Base-by-base conservation (phyloP, 163 green algal genomes). In the Prototheca cutis region DNA sequence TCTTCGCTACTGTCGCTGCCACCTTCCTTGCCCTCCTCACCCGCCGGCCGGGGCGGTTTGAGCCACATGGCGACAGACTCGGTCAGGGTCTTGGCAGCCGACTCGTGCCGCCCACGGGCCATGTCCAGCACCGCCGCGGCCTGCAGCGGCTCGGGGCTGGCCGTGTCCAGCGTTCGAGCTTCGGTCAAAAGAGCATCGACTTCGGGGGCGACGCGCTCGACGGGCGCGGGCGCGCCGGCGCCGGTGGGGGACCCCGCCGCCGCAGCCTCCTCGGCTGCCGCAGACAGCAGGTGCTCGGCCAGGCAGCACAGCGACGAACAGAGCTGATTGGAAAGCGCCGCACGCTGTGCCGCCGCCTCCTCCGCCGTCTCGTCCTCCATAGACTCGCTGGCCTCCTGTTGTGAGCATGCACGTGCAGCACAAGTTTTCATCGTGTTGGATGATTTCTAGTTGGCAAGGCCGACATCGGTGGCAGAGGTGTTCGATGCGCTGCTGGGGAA, bases 41-140 rank as follows among this genome's bases (percentile, higher is more conserved):
- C 48, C 25, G 53, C 47, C n/a, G n/a, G 6, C 52, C 3, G n/a
- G 63, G 61, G 18, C 75, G 71, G 61, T 78, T n/a, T n/a, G n/a
- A n/a, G 82, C 86, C 86, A 94, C 28, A 84, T 57, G 23, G 59
- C 54, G 72, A 95, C 83, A 48, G 73, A 87, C 49, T 80, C 48
- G 24, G 62, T 59, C 40, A 95, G 73, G 39, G 79, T 34, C 18
- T 55, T 34, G 57, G 86, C 63, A 24, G 86, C 87, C 53, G 89
- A 80, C 6, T 89, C 78, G 3, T 66, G 34, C 32, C 73, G 62
- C 3, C 77, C 82, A 62, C 87, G 77, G 66, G 88, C 63, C 48
- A 80, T 63, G 8, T 66, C 68, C 62, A 95, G 56, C 54, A 67
- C 79, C 36, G 82, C 81, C 30, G 88, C 64, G 30, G 71, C 62